These are phyloP conservation scores for Huntiella decipiens DNA, from an alignment of 2,329 filamentous ascomycete genomes.

Conservation along the genomic window DNA sequence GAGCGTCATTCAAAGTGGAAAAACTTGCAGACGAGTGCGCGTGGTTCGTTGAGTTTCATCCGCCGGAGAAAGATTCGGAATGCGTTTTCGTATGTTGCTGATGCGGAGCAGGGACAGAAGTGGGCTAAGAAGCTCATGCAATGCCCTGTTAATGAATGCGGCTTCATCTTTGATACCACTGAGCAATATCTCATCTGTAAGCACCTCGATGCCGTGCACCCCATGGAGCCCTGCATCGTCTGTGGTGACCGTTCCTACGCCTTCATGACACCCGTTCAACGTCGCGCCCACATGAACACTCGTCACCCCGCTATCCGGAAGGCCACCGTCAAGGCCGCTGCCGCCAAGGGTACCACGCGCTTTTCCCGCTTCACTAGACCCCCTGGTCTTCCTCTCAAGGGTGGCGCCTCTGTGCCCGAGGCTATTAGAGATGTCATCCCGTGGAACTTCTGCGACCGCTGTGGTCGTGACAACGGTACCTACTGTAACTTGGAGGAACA, in stretches of 20 bases:
- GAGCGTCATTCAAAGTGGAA: slow-evolving; percentile 3
- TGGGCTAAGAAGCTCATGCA: slow-evolving; percentile 1
- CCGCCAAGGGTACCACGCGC: neutral
- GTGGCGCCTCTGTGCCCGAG: neutral
- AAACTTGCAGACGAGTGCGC: neutral
- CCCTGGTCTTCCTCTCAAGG: neutral
- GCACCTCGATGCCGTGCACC: slow-evolving; percentile 5
- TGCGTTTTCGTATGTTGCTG: neutral
- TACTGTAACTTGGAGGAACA: slow-evolving; percentile 12
- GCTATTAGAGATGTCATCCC: neutral
- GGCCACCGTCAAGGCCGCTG: neutral
- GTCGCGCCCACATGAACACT: neutral
- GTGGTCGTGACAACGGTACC: slow-evolving; percentile 13
- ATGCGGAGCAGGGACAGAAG: neutral
- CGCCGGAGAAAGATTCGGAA: too few species aligned
- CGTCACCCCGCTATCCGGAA: neutral
- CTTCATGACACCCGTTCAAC: slow-evolving; percentile 1
- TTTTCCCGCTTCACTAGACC: neutral
- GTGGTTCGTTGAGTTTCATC: too few species aligned
- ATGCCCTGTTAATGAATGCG: slow-evolving; percentile 7
- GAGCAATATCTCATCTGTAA: slow-evolving; percentile 1
- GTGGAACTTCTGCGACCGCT: slow-evolving; percentile 15
- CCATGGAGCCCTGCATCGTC: neutral
- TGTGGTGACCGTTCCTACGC: slow-evolving; percentile 2
- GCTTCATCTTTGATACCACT: neutral